Base-by-base conservation (phyloP, 495 filamentous ascomycete species). In the Aspergillus hancockii region DNA sequence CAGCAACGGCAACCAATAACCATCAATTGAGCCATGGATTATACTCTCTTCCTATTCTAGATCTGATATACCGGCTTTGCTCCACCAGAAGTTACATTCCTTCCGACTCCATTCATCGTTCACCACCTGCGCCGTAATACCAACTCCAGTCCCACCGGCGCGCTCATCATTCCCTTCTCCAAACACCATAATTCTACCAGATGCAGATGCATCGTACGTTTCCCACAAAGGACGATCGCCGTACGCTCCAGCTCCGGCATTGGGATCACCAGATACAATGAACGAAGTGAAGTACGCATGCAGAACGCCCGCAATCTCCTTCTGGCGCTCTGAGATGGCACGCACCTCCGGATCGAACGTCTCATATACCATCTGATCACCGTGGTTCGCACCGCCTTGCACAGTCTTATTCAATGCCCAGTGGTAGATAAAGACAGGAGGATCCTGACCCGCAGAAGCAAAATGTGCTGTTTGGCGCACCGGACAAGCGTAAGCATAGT, bases 401-500 rank as follows among this genome's bases (percentile, higher is more conserved):
- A 75, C 54, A 0, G 78, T 77, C 8, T 76, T 78, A 0, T 73
- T 71, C 0, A 85, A 69, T 5, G 83, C 85, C 70, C 79, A 88
- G 57, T 82, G 78, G 59, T 88, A 89, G 0, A 87, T 69, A 30
- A 83, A 85, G 0, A 86, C 81, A 0, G 78, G 71, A 2, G 64
- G 55, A 0, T 70, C 71, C 30, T 73, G 65, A 10, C 38, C 53
- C 0, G 62, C 57, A 0, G 81, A 75, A 0, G 81, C 74, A 31
- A 81, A 79, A 30, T 81, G 70, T 4, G 81, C 84, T 3, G 85
- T 84, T 60, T 88, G 84, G 2, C 86, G 74, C 0, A 89, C 85
- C 0, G 86, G 86, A 31, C 83, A 85, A 40, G 86, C 82, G 54
- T 88, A 88, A 0, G 85, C 85, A 67, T 88, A 90, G 61, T 90